phyloP scores from a whole-genome alignment of 2,329 filamentous ascomycete species.

The Botrytis deweyae region DNA sequence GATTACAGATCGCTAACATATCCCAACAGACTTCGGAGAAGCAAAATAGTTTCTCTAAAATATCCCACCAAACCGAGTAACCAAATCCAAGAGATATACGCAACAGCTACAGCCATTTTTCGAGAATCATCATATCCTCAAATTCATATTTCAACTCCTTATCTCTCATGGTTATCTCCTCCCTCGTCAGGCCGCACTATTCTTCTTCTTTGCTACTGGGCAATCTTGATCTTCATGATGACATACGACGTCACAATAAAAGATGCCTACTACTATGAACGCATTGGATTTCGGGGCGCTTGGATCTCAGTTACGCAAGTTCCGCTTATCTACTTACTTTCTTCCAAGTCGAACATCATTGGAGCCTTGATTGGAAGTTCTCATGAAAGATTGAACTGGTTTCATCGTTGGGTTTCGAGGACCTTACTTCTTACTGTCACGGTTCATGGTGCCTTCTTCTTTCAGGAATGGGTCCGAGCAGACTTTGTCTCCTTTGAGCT shows the following conservation, averaged over 20 bases:
- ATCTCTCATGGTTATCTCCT: slow-evolving; percentile 57
- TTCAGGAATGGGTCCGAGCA: slow-evolving; percentile 59
- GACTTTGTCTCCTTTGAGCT: slow-evolving; percentile 60
- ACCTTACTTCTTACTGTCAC: slow-evolving; percentile 67
- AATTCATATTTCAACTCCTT: slow-evolving; percentile 47
- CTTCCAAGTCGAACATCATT: slow-evolving; percentile 59
- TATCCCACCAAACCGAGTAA: slow-evolving; percentile 55
- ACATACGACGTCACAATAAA: slow-evolving; percentile 48
- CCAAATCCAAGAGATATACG: slow-evolving; percentile 51
- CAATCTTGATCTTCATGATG: slow-evolving; percentile 59
- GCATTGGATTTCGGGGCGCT: slow-evolving; percentile 65
- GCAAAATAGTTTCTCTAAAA: slow-evolving; percentile 39
- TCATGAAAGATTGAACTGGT: slow-evolving; percentile 70
- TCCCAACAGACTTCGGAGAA: slow-evolving; percentile 47
- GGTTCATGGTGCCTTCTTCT: slow-evolving; percentile 70
- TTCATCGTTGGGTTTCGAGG: slow-evolving; percentile 70
- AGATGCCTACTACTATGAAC: slow-evolving; percentile 61
- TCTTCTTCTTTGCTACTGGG: slow-evolving; percentile 57
- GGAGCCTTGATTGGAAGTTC: slow-evolving; percentile 61
- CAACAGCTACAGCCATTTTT: slow-evolving; percentile 56
- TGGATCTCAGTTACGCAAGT: slow-evolving; percentile 66
- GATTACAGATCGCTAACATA: not conserved
- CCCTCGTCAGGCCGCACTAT: slow-evolving; percentile 57
- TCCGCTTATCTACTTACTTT: slow-evolving; percentile 62
- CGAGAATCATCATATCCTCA: slow-evolving; percentile 59